phyloP scores from a whole-genome alignment of 139 green algal genomes.

The Tetradesmus obliquus region DNA sequence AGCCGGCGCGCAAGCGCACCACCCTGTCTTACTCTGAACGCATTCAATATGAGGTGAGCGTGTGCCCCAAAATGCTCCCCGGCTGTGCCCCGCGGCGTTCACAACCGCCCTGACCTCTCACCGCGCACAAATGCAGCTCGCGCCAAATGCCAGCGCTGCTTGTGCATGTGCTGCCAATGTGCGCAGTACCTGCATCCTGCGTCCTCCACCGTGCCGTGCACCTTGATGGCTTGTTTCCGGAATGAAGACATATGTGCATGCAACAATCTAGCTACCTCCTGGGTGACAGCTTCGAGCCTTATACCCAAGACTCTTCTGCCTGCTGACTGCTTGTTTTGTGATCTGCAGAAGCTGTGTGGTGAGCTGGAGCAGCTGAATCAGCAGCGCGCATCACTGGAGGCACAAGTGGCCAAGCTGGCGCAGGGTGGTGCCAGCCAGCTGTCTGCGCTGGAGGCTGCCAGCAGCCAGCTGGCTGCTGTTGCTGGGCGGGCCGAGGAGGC shows the following conservation, averaged over 20 bases:
- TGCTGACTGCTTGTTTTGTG: background rate
- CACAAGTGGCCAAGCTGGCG: background rate
- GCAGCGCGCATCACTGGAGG: slow-evolving; percentile 14
- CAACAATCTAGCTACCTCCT: background rate
- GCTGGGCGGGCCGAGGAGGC: background rate
- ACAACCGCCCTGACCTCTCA: background rate
- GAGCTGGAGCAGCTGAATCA: slow-evolving; percentile 36
- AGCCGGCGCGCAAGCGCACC: slow-evolving; percentile 32
- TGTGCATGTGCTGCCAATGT: no score
- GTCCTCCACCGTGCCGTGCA: no score
- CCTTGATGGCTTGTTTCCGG: no score
- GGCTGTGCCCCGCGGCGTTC: background rate
- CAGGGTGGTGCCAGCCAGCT: background rate
- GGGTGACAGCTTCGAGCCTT: background rate
- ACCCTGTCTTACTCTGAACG: slow-evolving; percentile 58
- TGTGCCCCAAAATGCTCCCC: background rate
- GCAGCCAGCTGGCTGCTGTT: background rate
- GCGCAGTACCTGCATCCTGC: no score
- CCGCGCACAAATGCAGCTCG: background rate
- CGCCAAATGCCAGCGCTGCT: background rate
- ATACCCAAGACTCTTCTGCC: background rate
- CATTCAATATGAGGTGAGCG: slow-evolving; percentile 57
- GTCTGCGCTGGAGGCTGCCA: background rate
- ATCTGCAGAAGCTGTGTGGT: slow-evolving; percentile 50
- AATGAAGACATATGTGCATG: background rate